Evolutionary conservation across 192 early-diverging fungal species (phyloP).

Genomic region (Chytriomyces hyalinus): DNA sequence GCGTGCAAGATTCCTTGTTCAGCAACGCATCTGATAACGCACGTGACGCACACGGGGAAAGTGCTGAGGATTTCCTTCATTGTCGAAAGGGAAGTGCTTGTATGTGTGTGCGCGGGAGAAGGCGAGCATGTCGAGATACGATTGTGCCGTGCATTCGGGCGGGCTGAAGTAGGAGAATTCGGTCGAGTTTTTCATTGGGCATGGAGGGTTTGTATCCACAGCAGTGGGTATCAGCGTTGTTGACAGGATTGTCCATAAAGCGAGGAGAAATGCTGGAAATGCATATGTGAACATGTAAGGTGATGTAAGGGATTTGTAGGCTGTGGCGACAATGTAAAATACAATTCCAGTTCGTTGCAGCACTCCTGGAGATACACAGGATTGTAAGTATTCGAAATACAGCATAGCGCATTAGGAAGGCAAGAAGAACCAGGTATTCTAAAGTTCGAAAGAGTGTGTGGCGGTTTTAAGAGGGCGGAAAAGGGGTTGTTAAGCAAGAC

Average conservation of each 20-base stretch:
- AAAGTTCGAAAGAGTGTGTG: not conserved
- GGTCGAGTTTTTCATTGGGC: not conserved
- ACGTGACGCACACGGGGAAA: constrained; percentile 49
- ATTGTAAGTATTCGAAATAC: too few species aligned
- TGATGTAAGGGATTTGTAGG: constrained; percentile 11
- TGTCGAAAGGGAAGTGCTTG: constrained; percentile 46
- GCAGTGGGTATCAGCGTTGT: not conserved
- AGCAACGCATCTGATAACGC: constrained; percentile 51
- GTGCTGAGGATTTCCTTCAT: constrained; percentile 57
- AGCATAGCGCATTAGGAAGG: not conserved
- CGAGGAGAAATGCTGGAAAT: constrained; percentile 18
- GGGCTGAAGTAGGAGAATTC: constrained; percentile 28
- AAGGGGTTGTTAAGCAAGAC: constrained; percentile 35
- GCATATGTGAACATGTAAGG: constrained; percentile 11
- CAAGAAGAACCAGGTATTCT: not conserved
- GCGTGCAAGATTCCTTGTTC: constrained; percentile 31
- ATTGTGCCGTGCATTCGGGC: constrained; percentile 53
- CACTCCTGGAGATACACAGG: constrained; percentile 6
- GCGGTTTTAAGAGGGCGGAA: constrained; percentile 12
- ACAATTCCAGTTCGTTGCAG: constrained; percentile 35
- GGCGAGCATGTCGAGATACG: constrained; percentile 45
- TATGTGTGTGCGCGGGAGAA: constrained; percentile 42
- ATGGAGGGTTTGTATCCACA: not conserved
- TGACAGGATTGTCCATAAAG: not conserved
- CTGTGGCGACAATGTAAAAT: constrained; percentile 14